Evolutionary conservation across 2,329 filamentous ascomycete genomes (phyloP).

Genomic region (Hirsutella minnesotensis): DNA sequence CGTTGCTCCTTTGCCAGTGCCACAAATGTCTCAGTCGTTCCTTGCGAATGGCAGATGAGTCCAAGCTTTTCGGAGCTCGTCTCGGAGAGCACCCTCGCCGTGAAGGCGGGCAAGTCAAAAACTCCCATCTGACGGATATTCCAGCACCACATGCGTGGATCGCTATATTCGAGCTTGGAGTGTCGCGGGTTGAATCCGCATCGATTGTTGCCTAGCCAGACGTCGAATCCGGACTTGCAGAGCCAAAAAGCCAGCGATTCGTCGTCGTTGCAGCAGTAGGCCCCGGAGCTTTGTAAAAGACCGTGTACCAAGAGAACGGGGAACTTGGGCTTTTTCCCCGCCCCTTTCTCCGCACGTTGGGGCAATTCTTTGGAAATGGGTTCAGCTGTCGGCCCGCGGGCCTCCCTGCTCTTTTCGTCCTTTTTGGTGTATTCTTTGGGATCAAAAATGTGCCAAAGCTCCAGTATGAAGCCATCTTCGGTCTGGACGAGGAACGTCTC

Average conservation of each 20-base stretch:
- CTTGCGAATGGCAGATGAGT: conserved; percentile 80
- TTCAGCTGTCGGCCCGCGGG: conserved; percentile 7
- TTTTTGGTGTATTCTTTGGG: conserved; percentile 57
- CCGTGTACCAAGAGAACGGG: conserved; percentile 83
- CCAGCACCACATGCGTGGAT: conserved; percentile 95
- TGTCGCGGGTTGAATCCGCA: conserved; percentile 78
- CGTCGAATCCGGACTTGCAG: conserved; percentile 83
- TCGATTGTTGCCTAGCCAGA: conserved; percentile 91
- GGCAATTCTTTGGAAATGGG: background rate
- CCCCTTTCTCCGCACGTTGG: background rate
- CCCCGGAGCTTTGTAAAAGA: conserved; percentile 74
- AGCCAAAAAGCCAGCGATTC: conserved; percentile 84
- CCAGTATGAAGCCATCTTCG: conserved; percentile 85
- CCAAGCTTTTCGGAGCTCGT: conserved; percentile 77
- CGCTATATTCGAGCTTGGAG: conserved; percentile 52
- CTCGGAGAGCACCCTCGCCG: conserved; percentile 66
- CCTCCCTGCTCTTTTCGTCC: conserved; percentile 30
- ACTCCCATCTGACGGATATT: conserved; percentile 91
- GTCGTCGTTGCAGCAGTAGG: conserved; percentile 85
- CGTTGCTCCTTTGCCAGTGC: conserved; percentile 83
- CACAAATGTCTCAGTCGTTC: conserved; percentile 79
- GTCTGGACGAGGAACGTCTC: conserved; percentile 80
- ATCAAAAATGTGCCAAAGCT: conserved; percentile 82
- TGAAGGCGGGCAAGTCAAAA: conserved; percentile 72
- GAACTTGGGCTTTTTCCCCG: conserved; percentile 47